These are phyloP conservation scores for Cynara cardunculus DNA, from an alignment of 129 eudicot species.

Conservation along the genomic window DNA sequence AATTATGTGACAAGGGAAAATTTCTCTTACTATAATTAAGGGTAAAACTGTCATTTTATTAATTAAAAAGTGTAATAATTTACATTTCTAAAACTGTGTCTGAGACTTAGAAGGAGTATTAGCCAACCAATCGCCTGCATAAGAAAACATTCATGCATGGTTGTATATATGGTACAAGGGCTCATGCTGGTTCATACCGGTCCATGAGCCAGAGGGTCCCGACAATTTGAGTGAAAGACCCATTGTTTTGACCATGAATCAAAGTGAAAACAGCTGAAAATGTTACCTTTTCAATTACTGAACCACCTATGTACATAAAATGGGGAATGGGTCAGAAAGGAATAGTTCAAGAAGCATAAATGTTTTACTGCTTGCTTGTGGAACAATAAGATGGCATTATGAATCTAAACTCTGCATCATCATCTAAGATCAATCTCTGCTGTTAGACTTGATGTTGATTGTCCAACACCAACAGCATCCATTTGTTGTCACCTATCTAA, in stretches of 20 bases:
- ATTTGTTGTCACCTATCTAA: constrained; percentile 23
- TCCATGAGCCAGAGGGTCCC: too few species aligned
- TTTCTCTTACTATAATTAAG: too few species aligned
- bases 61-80: too few species aligned
- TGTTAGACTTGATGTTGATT: not conserved
- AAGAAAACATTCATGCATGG: not conserved
- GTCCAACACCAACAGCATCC: not conserved
- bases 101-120: too few species aligned
- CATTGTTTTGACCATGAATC: not conserved
- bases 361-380: constrained; percentile 10
- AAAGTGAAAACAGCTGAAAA: not conserved
- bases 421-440: constrained; percentile 5
- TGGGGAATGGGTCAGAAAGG: not conserved
- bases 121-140: not conserved
- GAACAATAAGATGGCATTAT: constrained; percentile 10
- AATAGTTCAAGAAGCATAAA: not conserved
- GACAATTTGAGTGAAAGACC: not conserved
- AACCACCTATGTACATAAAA: not conserved
- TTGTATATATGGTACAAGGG: not conserved
- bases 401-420: constrained; percentile 3
- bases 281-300: not conserved
- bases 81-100: too few species aligned
- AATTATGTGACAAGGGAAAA: too few species aligned
- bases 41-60: too few species aligned
- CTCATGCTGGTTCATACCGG: not conserved